A percentile compares a stretch with the other conserved stretches of the same genome.
phyloP scores from a whole-genome alignment of 1,284 basidiomycete species.

The Rhodotorula sp. region DNA sequence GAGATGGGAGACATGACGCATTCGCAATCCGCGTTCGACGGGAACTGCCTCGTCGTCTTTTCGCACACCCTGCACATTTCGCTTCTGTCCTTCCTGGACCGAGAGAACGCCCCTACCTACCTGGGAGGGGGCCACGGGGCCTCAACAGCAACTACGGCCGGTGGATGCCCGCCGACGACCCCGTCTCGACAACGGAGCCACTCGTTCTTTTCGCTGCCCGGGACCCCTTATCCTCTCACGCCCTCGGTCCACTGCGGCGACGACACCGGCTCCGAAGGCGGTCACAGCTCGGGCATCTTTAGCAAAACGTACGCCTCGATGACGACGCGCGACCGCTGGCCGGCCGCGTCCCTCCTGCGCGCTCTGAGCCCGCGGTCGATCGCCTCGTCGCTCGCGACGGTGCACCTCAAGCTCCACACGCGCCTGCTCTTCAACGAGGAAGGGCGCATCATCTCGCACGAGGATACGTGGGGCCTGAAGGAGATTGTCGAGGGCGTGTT shows the following conservation, averaged over 20 bases:
- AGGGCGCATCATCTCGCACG: conserved; percentile 35
- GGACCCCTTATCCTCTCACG: conserved; percentile 30
- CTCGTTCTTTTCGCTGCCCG: conserved; percentile 38
- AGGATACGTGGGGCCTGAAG: conserved; percentile 37
- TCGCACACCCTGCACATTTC: conserved; percentile 33
- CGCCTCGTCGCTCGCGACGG: conserved; percentile 24
- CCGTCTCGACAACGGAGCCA: conserved; percentile 22
- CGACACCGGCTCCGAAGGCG: background rate
- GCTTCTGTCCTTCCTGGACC: conserved; percentile 32
- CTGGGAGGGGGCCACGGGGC: background rate
- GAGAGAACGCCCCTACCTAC: conserved; percentile 13
- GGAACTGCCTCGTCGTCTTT: conserved; percentile 27
- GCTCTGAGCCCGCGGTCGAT: conserved; percentile 25
- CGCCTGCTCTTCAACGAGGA: conserved; percentile 36
- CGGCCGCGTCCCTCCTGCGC: conserved; percentile 13
- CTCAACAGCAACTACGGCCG: background rate
- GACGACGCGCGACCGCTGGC: conserved; percentile 10
- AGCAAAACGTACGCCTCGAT: conserved; percentile 23
- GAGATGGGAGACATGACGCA: conserved; percentile 35
- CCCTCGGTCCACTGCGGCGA: conserved; percentile 9
- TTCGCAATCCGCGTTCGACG: conserved; percentile 19
- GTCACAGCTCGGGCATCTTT: conserved; percentile 19
- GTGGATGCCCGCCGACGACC: conserved; percentile 3
- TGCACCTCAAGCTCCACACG: conserved; percentile 37
- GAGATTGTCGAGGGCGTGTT: conserved; percentile 40